Evolutionary conservation across 139 green algal genomes (phyloP), one percentile per base, ranked within the genome.

Genomic region (Haematococcus lacustris): DNA sequence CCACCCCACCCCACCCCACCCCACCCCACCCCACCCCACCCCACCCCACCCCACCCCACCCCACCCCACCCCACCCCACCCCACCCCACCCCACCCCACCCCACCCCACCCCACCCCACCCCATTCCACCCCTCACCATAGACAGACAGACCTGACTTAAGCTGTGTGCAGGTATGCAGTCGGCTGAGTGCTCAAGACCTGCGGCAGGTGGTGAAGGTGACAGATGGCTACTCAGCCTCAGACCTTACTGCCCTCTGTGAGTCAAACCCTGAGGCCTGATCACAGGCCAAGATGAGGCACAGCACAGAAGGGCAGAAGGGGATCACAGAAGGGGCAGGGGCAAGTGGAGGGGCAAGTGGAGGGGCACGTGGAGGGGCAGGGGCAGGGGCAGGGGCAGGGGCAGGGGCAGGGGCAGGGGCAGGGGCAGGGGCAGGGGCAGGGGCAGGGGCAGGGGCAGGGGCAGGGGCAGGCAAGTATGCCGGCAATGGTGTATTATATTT

Each of bases 231-330:
- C 83, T 85, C 70, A 38, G 89, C 82, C n/a, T 88, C 78, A 28
- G 91, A 96, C 73, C 71, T 96, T 37, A 88, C 85, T 0, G 88
- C 89, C 7, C 86, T 94, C 23, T 91, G 87, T 68, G 26, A 71
- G 66, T 71, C 4, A 5, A 35, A 35, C 23, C 3, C 53, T n/a
- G 4, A 7, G 4, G 9, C 9, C 4, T 63, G 53, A 7, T n/a
- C 3, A 3, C 53, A 63, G 33, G 61, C 32, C 39, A 26, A 39
- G 3, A 13, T 57, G 47, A 21, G 47, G 47, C 13, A 28, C 13
- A 21, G 21, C 13, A 21, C 13, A 57, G 21, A 21, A 21, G 47
- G 47, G 47, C 47, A 13, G 47, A 57, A 57, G 47, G 47, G 47
- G 47, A 21, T 13, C 47, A 21, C 47, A 21, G 21, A 57, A 21